These are phyloP conservation scores for Moringa oleifera DNA, from an alignment of 345 rosid species.

Conservation along the genomic window DNA sequence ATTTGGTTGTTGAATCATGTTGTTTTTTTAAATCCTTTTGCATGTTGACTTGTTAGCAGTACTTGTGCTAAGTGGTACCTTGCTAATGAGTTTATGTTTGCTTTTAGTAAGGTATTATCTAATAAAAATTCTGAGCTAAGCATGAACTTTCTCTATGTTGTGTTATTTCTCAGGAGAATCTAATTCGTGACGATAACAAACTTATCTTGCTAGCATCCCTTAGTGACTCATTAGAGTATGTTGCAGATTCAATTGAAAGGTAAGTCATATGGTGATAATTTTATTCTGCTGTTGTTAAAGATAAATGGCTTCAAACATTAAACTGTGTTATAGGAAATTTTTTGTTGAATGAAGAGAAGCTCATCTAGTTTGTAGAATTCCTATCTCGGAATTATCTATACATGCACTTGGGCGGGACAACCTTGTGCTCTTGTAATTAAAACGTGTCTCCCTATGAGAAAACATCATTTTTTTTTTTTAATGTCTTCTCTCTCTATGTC, in stretches of 20 bases:
- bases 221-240: conserved; percentile 93
- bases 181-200: conserved; percentile 91
- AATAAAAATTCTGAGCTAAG: not conserved
- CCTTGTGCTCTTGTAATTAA: too few species aligned
- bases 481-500: too few species aligned
- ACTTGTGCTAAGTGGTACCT: not conserved
- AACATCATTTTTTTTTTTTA: too few species aligned
- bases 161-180: conserved; percentile 64
- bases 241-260: conserved; percentile 99
- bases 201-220: conserved; percentile 91
- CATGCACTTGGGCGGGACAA: too few species aligned
- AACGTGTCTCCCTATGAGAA: too few species aligned
- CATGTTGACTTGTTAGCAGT: not conserved
- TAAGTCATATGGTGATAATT: conserved; percentile 24
- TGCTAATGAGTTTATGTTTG: conserved; percentile 3
- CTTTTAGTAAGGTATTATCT: not conserved
- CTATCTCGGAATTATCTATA: too few species aligned
- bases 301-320: too few species aligned
- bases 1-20: not conserved
- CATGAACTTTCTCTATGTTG: not conserved
- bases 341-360: too few species aligned
- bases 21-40: too few species aligned
- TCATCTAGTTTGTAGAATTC: too few species aligned
- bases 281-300: too few species aligned
- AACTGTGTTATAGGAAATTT: too few species aligned